Evolutionary conservation across 768 basidiomycete genomes (phyloP), one percentile per base, ranked within the genome.

Genomic region (Hericium alpestre): DNA sequence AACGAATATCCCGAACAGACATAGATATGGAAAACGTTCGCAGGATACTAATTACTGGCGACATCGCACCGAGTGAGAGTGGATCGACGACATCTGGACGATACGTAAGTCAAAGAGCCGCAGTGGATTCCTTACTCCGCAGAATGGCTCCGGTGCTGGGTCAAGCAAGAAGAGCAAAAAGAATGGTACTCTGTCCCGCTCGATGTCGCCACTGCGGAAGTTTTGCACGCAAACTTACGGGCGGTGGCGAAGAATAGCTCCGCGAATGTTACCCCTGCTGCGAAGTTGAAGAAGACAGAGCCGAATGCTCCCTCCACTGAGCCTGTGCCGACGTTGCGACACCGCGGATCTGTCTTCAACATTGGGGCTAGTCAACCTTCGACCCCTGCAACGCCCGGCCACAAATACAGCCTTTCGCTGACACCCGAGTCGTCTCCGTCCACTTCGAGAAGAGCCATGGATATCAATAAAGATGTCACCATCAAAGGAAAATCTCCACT

Each of bases 201-300:
- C 88, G 0, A 87, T 90, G 57, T 91, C 90, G 7, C 90, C 90
- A 0, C 79, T 92, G 59, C 79, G 86, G 50, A 90, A 83, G 68
- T 75, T 75, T 92, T 65, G 90, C 90, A 1, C 78, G 81, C 56
- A 90, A 73, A 68, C 70, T 92, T 32, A 82, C 83, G 38, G 79
- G 81, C 40, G 68, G 67, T 40, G 63, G 71, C n/a, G 62, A 64
- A 69, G 73, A 48, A 57, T 38, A 50, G 65, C 11, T 47, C 16
- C 2, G 23, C 58, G 16, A 68, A 74, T 4, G 68, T 76, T 37
- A 79, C 78, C 15, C 77, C 80, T 25, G 67, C 81, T 53, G 67
- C 76, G 40, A 73, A 64, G 37, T 76, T 68, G 68, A 75, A 79
- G 79, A 59, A 63, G 57, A 47, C 41, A 15, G 54, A 62, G 15